phyloP scores from a whole-genome alignment of 2,329 filamentous ascomycete genomes.

The Colletotrichum eremochloae region DNA sequence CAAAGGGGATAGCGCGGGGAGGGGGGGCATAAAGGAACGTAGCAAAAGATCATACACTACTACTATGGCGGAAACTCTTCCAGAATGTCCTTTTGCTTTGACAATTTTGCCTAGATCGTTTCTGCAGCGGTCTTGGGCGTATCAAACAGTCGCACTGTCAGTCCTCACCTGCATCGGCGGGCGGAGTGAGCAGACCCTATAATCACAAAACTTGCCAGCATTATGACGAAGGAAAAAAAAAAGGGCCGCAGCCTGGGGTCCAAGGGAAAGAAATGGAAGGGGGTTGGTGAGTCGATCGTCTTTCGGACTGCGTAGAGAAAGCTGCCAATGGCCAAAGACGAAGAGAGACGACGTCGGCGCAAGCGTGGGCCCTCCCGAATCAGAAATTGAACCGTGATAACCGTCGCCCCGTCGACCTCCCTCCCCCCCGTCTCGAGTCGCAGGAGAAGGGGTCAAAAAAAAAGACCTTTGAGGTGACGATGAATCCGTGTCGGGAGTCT shows the following conservation, averaged over 20 bases:
- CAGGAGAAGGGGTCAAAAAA: conserved; percentile 6
- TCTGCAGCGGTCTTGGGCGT: conserved; percentile 35
- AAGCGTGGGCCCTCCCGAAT: background rate
- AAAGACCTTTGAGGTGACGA: conserved; percentile 6
- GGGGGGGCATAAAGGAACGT: background rate
- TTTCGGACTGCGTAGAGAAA: conserved; percentile 1
- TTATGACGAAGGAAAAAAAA: conserved; percentile 23
- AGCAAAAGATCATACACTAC: background rate
- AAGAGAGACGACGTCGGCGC: background rate
- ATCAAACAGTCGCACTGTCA: conserved; percentile 37
- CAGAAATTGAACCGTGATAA: background rate
- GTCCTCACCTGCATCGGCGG: conserved; percentile 37
- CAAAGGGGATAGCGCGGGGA: conserved; percentile 35
- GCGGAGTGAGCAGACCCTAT: background rate
- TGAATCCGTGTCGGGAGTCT: conserved; percentile 23
- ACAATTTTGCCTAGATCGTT: conserved; percentile 4
- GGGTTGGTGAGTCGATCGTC: conserved; percentile 1
- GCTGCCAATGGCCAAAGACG: background rate
- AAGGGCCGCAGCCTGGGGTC: conserved; percentile 18
- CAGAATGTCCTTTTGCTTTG: conserved; percentile 25
- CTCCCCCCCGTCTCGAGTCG: background rate
- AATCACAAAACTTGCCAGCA: conserved; percentile 29
- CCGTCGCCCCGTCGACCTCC: background rate
- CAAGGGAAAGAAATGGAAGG: background rate
- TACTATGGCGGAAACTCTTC: background rate